Evolutionary conservation across 495 filamentous ascomycete genomes (phyloP).

Genomic region (Aspergillus leporis): DNA sequence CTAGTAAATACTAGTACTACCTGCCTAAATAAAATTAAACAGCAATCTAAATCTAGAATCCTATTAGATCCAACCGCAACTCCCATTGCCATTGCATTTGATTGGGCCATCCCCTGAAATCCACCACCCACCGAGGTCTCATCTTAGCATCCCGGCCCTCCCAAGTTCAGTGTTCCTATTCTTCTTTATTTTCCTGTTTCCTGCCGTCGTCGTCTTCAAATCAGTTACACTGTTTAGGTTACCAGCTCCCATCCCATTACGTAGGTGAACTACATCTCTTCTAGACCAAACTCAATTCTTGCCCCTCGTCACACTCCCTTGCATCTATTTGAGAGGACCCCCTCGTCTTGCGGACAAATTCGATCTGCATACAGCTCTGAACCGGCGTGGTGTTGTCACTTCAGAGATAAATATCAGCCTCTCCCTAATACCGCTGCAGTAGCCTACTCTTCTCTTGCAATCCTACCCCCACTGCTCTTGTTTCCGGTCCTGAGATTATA

Average conservation of each 20-base stretch:
- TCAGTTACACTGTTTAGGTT: not conserved
- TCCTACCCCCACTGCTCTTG: not conserved
- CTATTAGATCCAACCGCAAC: too few species aligned
- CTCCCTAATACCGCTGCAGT: not conserved
- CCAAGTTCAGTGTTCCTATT: not conserved
- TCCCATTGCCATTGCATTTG: not conserved
- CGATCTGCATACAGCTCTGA: not conserved
- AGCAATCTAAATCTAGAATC: too few species aligned
- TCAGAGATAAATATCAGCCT: not conserved
- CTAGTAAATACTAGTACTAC: too few species aligned
- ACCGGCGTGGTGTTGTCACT: not conserved
- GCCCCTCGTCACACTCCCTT: not conserved
- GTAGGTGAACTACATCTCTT: not conserved
- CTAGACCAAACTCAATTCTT: not conserved
- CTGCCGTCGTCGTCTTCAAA: not conserved
- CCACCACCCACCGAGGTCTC: not conserved
- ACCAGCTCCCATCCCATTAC: not conserved
- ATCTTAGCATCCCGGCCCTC: not conserved
- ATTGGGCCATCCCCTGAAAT: not conserved
- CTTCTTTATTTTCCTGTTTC: not conserved
- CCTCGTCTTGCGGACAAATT: not conserved
- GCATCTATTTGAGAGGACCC: not conserved
- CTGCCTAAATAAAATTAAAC: not conserved
- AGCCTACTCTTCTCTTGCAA: not conserved
- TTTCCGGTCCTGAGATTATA: not conserved